Evolutionary conservation across 2,329 filamentous ascomycete species (phyloP).

Genomic region (Colletotrichum sp.): DNA sequence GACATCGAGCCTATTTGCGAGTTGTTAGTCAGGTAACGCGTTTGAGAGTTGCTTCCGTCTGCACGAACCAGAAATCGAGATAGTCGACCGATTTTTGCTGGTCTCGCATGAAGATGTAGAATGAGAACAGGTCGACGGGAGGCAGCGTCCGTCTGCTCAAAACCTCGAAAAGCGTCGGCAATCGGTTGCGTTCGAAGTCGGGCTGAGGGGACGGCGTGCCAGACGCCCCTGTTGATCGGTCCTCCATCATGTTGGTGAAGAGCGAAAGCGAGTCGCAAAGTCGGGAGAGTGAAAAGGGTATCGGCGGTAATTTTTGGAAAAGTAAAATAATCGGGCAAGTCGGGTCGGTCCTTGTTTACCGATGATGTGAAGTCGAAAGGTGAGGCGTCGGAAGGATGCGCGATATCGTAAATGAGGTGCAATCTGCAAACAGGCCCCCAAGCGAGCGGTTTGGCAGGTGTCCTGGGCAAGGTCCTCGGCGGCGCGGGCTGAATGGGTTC

Average conservation of each 20-base stretch:
- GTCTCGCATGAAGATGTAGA: constrained; percentile 99
- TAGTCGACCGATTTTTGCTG: constrained; percentile 98
- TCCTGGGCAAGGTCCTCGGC: background rate
- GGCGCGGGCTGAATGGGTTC: background rate
- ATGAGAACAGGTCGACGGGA: constrained; percentile 95
- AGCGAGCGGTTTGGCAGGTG: constrained; percentile 8
- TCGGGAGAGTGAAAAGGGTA: background rate
- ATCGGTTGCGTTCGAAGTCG: constrained; percentile 74
- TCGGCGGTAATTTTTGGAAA: background rate
- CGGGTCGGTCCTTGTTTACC: background rate
- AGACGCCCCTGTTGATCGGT: constrained; percentile 26
- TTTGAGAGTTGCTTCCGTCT: background rate
- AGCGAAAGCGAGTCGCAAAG: background rate
- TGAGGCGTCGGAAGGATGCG: constrained; percentile 4
- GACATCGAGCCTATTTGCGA: constrained; percentile 83
- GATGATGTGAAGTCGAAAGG: background rate
- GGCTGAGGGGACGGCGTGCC: constrained; percentile 58
- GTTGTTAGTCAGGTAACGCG: constrained; percentile 13
- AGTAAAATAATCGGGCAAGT: background rate
- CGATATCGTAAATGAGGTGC: constrained; percentile 4
- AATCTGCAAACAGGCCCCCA: background rate
- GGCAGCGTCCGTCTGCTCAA: constrained; percentile 92
- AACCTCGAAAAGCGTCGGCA: constrained; percentile 95
- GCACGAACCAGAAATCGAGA: constrained; percentile 89
- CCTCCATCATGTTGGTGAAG: constrained; percentile 37